A percentile compares a stretch with the other conserved stretches of the same genome.
phyloP scores from a whole-genome alignment of 306 rosid species.

The Erythrophleum fordii region DNA sequence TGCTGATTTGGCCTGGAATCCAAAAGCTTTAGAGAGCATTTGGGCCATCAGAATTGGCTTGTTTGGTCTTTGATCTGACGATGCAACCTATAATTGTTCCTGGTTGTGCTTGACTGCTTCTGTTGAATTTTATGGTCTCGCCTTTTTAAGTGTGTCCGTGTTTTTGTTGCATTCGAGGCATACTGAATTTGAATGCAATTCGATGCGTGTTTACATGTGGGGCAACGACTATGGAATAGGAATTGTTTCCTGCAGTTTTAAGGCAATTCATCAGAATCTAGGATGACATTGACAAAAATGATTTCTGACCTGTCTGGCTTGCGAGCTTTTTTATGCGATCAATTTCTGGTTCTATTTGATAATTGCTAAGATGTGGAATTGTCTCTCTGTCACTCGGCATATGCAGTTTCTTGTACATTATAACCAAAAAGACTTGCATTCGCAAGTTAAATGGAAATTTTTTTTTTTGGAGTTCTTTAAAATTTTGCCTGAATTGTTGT shows the following conservation, averaged over 20 bases:
- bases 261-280: constrained; percentile 36
- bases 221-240: constrained; percentile 26
- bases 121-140: constrained; percentile 33
- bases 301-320: background rate
- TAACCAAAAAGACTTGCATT: constrained; percentile 19
- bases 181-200: constrained; percentile 34
- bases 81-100: background rate
- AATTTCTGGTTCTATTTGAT: constrained; percentile 9
- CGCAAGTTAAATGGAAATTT: background rate
- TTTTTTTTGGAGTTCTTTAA: background rate
- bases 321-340: constrained; percentile 23
- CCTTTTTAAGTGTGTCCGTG: background rate
- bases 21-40: background rate
- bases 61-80: constrained; percentile 35
- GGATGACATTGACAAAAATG: background rate
- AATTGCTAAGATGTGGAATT: constrained; percentile 27
- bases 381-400: background rate
- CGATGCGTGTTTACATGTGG: background rate
- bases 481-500: constrained; percentile 29
- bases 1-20: constrained; percentile 11
- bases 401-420: background rate
- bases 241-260: constrained; percentile 28
- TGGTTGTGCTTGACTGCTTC: background rate
- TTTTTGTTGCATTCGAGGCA: constrained; percentile 14
- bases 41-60: constrained; percentile 1